A percentile compares a stretch with the other conserved stretches of the same genome.
phyloP scores from a whole-genome alignment of 805 yeast genomes.

The Tetrapisispora arboricola region DNA sequence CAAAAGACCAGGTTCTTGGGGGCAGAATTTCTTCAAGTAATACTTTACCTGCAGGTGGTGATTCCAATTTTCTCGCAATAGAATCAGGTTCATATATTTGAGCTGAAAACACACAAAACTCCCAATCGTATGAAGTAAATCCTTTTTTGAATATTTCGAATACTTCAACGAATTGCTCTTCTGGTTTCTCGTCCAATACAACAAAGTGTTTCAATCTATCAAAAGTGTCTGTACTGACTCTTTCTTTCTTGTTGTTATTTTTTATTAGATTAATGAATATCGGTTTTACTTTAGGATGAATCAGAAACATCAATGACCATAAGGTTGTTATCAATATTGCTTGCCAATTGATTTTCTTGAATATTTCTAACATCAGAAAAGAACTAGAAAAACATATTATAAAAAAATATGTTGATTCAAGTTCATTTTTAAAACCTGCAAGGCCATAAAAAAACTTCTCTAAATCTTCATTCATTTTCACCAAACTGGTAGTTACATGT shows the following conservation, averaged over 20 bases:
- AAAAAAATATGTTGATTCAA: conserved; percentile 51
- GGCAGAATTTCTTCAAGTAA: conserved; percentile 47
- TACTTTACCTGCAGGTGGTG: conserved; percentile 56
- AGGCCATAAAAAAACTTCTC: conserved; percentile 51
- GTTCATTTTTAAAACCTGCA: conserved; percentile 64
- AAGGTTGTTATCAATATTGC: conserved; percentile 43
- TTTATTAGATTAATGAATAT: conserved; percentile 19
- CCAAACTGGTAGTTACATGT: conserved; percentile 45
- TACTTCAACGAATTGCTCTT: conserved; percentile 54
- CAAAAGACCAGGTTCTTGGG: conserved; percentile 69
- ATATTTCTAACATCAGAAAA: conserved; percentile 33
- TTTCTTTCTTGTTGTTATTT: conserved; percentile 11
- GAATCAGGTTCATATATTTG: conserved; percentile 45
- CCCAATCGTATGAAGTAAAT: conserved; percentile 50
- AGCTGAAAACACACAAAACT: conserved; percentile 46
- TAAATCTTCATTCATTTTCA: conserved; percentile 38
- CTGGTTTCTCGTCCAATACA: conserved; percentile 61
- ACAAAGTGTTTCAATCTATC: conserved; percentile 22
- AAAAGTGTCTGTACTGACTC: not conserved
- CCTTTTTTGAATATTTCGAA: conserved; percentile 61
- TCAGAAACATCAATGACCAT: conserved; percentile 43
- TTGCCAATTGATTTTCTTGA: conserved; percentile 55
- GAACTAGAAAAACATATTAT: conserved; percentile 33
- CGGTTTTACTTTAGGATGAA: conserved; percentile 49
- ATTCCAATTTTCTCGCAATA: conserved; percentile 35